A percentile compares a stretch with the other conserved stretches of the same genome.
Evolutionary conservation across 495 filamentous ascomycete genomes (phyloP).

Genomic region (Hamigera avellanea): DNA sequence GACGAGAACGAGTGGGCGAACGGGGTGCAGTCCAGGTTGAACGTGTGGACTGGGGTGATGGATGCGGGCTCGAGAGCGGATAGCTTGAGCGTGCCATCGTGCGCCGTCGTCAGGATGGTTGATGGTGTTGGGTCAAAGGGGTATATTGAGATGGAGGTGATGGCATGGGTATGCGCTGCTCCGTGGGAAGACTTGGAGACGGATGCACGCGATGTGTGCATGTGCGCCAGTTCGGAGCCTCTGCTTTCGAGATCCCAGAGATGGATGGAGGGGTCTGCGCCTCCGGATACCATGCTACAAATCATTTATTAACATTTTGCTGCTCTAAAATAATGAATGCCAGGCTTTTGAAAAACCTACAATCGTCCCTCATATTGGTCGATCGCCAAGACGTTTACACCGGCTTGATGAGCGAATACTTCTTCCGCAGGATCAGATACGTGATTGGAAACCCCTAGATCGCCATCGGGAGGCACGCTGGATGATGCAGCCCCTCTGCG

Average conservation of each 20-base stretch:
- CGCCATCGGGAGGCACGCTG: slow-evolving; percentile 5
- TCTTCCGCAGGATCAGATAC: slow-evolving; percentile 14
- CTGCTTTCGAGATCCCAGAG: slow-evolving; percentile 70
- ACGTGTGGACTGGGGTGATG: slow-evolving; percentile 45
- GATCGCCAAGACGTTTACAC: slow-evolving; percentile 63
- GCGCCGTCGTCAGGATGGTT: slow-evolving; percentile 73
- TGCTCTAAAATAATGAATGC: not conserved
- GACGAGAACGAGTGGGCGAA: slow-evolving; percentile 69
- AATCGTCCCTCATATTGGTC: slow-evolving; percentile 69
- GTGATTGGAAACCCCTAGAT: slow-evolving; percentile 5
- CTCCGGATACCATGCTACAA: slow-evolving; percentile 65
- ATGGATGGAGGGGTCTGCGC: slow-evolving; percentile 64
- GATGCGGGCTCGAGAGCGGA: slow-evolving; percentile 50
- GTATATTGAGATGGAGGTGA: slow-evolving; percentile 80
- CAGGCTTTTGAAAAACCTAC: slow-evolving; percentile 30
- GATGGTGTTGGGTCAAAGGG: slow-evolving; percentile 62
- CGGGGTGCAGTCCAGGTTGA: slow-evolving; percentile 57
- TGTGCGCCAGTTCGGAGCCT: slow-evolving; percentile 28
- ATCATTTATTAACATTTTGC: not conserved
- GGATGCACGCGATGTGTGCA: slow-evolving; percentile 37
- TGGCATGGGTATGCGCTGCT: slow-evolving; percentile 58
- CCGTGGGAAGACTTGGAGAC: slow-evolving; percentile 29
- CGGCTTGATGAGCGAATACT: slow-evolving; percentile 56
- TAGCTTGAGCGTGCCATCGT: slow-evolving; percentile 73
- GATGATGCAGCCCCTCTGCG: slow-evolving; percentile 23